Evolutionary conservation across 257 asterid genomes (phyloP).

Genomic region (Gynochthodes officinalis): DNA sequence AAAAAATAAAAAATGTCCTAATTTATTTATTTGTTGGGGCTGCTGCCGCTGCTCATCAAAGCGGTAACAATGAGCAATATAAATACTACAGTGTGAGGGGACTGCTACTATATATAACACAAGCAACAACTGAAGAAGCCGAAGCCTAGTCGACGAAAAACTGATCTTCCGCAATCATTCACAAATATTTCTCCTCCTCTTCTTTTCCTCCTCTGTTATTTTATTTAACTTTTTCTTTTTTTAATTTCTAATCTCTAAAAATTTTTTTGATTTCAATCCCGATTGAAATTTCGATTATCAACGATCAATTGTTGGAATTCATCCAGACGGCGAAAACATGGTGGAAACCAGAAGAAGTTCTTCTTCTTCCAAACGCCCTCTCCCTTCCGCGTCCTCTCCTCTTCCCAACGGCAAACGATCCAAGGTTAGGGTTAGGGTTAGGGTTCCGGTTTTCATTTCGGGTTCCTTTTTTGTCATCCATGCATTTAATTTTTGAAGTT

Average conservation of each 20-base stretch:
- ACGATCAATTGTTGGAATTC: conserved; percentile 10
- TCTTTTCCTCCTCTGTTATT: conserved; percentile 7
- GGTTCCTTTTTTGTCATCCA: conserved; percentile 13
- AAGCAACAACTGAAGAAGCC: conserved; percentile 11
- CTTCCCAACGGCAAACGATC: conserved; percentile 69
- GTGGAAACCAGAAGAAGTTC: conserved; percentile 88
- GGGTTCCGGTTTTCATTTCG: conserved; percentile 3
- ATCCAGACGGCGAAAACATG: conserved; percentile 39
- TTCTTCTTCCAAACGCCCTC: conserved; percentile 72
- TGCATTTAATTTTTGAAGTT: conserved; percentile 8
- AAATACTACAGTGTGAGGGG: too few relatives aligned
- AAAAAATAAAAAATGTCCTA: too few relatives aligned
- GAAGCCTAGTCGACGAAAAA: conserved; percentile 22
- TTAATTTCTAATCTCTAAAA: conserved; percentile 8
- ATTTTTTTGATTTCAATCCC: neutral
- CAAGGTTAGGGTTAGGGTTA: conserved; percentile 52
- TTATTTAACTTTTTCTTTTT: neutral
- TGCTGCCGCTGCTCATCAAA: too few relatives aligned
- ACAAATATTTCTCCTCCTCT: conserved; percentile 25
- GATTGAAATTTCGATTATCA: neutral
- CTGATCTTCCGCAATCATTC: conserved; percentile 46
- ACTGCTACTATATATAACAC: too few relatives aligned
- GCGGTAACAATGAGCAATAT: too few relatives aligned
- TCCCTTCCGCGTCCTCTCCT: conserved; percentile 54
- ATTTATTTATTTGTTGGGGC: too few relatives aligned